Conservation (phyloP, 2,329 filamentous ascomycete species). For the Sordariomycetes sp. region DNA sequence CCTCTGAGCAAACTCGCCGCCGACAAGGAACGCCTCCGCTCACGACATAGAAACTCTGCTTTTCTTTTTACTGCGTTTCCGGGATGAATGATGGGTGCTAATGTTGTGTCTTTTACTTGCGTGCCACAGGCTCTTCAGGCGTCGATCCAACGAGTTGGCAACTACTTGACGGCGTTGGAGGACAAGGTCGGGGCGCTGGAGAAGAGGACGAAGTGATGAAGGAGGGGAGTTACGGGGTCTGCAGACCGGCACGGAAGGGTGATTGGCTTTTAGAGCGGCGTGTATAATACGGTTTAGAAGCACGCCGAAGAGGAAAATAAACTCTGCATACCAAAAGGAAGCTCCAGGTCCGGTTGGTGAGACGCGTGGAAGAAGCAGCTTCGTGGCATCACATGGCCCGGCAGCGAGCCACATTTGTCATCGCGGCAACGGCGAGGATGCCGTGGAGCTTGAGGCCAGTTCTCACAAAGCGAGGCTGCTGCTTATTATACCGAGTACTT, state of each 20-base stretch:
- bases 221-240: constrained; percentile 4
- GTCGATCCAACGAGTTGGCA: constrained; percentile 68
- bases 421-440: neutral
- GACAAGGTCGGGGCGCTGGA: constrained; percentile 58
- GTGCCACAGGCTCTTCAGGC: constrained; percentile 59
- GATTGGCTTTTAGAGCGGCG: neutral
- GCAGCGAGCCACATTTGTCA: neutral
- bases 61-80: neutral
- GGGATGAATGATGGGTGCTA: neutral
- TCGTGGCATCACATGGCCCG: neutral
- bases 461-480: neutral
- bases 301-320: neutral
- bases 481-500: neutral
- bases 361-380: too few species aligned
- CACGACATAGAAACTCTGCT: neutral
- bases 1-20: neutral
- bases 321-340: neutral
- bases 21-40: neutral
- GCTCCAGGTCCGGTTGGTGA: too few species aligned
- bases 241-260: neutral
- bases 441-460: neutral
- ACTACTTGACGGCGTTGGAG: constrained; percentile 67
- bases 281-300: neutral
- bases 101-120: neutral
- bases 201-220: constrained; percentile 47